These are phyloP conservation scores for Haplosporangium sp. DNA, from an alignment of 371 early-diverging fungal genomes.

Conservation along the genomic window DNA sequence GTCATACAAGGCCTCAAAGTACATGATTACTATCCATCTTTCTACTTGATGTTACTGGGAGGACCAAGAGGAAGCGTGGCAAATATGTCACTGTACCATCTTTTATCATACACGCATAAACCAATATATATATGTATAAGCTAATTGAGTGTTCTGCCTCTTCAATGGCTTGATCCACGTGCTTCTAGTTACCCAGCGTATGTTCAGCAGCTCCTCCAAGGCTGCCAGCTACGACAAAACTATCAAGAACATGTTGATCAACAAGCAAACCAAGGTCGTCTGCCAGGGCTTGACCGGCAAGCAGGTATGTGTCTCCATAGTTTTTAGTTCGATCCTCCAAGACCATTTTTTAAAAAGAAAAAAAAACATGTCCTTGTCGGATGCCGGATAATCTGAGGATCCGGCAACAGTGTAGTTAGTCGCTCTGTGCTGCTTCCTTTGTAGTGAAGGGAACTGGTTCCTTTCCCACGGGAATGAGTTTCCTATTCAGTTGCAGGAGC, in stretches of 20 bases:
- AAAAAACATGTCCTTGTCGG: not conserved
- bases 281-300: conserved; percentile 99
- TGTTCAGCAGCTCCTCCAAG: conserved; percentile 61
- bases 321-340: not conserved
- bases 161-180: not conserved
- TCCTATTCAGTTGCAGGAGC: not conserved
- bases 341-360: not conserved
- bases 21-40: not conserved
- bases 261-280: conserved; percentile 96
- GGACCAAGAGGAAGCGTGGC: not conserved
- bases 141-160: not conserved
- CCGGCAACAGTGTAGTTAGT: not conserved
- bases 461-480: not conserved
- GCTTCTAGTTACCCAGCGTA: conserved; percentile 57
- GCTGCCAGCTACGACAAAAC: conserved; percentile 84
- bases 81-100: not conserved
- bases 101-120: not conserved
- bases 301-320: conserved; percentile 79
- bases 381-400: conserved; percentile 6
- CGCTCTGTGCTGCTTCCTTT: not conserved
- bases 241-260: conserved; percentile 91
- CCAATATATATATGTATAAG: not conserved
- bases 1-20: not conserved
- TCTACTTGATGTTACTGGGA: not conserved
- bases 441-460: not conserved